Conservation (phyloP, 495 filamentous ascomycete species). For the Trichoderma reesei region DNA sequence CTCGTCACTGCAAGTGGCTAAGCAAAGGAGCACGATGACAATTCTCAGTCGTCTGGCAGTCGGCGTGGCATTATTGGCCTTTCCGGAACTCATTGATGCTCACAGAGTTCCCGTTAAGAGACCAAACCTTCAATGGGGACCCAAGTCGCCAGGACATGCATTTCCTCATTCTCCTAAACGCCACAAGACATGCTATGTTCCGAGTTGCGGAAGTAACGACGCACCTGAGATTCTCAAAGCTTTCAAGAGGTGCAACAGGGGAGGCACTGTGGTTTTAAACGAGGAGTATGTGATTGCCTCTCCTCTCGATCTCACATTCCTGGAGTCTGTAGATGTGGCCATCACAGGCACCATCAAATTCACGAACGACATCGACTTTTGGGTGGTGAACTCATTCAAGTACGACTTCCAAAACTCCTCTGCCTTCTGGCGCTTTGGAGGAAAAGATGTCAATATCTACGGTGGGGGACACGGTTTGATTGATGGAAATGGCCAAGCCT, state of each 20-base stretch:
- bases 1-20: neutral
- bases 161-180: neutral
- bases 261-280: constrained; percentile 50
- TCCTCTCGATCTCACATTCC: constrained; percentile 44
- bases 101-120: neutral
- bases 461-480: constrained; percentile 25
- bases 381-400: constrained; percentile 51
- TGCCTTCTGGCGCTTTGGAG: constrained; percentile 61
- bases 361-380: constrained; percentile 57
- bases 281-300: constrained; percentile 45
- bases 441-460: constrained; percentile 59
- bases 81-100: neutral
- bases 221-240: constrained; percentile 46
- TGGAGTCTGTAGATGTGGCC: constrained; percentile 44
- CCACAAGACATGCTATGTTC: neutral
- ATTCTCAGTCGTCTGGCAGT: neutral
- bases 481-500: constrained; percentile 54
- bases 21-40: neutral
- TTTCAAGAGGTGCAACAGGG: constrained; percentile 51
- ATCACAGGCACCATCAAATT: constrained; percentile 50
- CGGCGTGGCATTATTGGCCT: neutral
- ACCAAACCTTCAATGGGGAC: neutral
- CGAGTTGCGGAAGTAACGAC: constrained; percentile 34
- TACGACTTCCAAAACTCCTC: constrained; percentile 56
- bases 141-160: neutral